Evolutionary conservation across 352 stramenopile genomes (phyloP), one percentile per base, ranked within the genome.

Genomic region (Globisporangium ultimum): DNA sequence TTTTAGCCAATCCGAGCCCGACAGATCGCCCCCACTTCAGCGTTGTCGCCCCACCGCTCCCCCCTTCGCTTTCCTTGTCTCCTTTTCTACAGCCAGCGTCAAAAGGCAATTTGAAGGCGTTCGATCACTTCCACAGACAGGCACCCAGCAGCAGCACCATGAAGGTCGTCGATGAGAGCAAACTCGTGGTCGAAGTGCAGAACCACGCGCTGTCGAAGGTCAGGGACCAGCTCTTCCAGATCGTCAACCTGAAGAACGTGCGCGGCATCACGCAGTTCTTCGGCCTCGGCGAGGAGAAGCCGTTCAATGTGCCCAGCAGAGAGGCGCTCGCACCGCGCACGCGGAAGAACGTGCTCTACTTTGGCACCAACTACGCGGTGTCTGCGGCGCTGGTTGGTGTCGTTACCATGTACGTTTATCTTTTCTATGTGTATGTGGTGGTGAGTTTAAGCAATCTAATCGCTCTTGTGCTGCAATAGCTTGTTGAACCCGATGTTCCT

Each of bases 401-500:
- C 40, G 73, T 94, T 24, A 90, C 82, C n/a, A 94, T 94, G 84
- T 94, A 73, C 55, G 73, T 58, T 48, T 57, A 20, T 20, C n/a
- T n/a, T 13, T 18, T 63, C n/a, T 47, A 12, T 36, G 5, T 20
- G 9, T 58, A 42, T 58, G 36, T 41, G 40, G 28, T 10, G 24
- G 24, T 28, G 24, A 43, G 38, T 43, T 12, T 2, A 15, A n/a
- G 12, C 13, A 45, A 45, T 45, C 40, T 45, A 45, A 45, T 18
- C 2, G 40, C 17, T 53, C 15, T 38, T 18, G 32, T 48, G 17
- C 18, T 47, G 28, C 17, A 58, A 38, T 66, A 94, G 82, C 50
- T 47, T 94, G 55, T 54, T 95, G 47, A 95, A 95, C 63, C 85
- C 85, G 59, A 82, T 95, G 57, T 95, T 95, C 60, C 69, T 95